phyloP scores from a whole-genome alignment of 495 filamentous ascomycete genomes.

The Bacidia gigantensis region DNA sequence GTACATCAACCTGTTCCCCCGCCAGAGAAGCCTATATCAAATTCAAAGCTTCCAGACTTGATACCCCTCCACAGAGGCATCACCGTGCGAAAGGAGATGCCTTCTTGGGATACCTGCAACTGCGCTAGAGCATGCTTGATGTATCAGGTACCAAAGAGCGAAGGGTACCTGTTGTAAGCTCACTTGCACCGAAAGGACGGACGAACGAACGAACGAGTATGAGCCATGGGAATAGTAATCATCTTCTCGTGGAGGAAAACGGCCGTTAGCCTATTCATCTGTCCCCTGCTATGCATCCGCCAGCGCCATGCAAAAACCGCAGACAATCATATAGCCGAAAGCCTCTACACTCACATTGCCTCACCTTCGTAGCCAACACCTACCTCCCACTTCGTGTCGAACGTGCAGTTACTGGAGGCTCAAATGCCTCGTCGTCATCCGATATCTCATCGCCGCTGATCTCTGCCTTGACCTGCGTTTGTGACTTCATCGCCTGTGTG shows the following conservation, averaged over 20 bases:
- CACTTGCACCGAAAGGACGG: too few species aligned
- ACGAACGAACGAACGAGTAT: too few species aligned
- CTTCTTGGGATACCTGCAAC: background rate
- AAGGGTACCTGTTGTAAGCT: too few species aligned
- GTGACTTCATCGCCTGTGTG: slow-evolving; percentile 34
- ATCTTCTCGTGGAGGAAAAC: too few species aligned
- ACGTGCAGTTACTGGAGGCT: slow-evolving; percentile 33
- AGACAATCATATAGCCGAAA: background rate
- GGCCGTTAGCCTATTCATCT: background rate
- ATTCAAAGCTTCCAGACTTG: background rate
- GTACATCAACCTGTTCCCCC: too few species aligned
- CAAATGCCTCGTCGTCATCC: slow-evolving; percentile 70
- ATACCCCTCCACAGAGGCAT: background rate
- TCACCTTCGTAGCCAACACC: background rate
- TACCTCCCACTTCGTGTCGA: slow-evolving; percentile 13
- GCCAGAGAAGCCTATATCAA: background rate
- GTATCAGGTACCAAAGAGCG: too few species aligned
- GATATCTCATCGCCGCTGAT: slow-evolving; percentile 55
- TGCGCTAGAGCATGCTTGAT: too few species aligned
- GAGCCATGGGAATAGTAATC: too few species aligned
- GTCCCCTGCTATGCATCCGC: background rate
- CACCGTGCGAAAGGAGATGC: background rate
- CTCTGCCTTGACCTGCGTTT: slow-evolving; percentile 30
- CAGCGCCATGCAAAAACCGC: slow-evolving; percentile 4
- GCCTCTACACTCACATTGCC: background rate